Evolutionary conservation across 208 protist species (phyloP).

Genomic region (Herpetomonas samuelpessoai): DNA sequence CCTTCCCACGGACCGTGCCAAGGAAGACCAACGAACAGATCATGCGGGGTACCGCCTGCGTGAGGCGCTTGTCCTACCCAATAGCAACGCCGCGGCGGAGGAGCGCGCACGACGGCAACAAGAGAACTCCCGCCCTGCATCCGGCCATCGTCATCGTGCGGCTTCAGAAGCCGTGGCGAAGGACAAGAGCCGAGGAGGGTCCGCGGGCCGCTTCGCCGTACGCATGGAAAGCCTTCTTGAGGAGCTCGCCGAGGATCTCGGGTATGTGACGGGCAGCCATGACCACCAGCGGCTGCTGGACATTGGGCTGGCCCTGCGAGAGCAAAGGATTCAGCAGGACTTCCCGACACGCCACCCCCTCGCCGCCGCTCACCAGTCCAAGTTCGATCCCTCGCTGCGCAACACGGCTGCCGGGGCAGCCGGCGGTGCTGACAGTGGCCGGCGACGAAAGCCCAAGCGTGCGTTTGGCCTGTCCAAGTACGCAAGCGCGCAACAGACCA

Average conservation of each 20-base stretch:
- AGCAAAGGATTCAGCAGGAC: constrained; percentile 15
- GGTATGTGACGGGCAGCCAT: not conserved
- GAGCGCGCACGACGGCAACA: not conserved
- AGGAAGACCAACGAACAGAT: no score
- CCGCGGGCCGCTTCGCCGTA: constrained; percentile 1
- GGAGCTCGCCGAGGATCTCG: constrained; percentile 5
- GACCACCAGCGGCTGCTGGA: constrained; percentile 12
- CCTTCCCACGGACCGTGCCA: no score
- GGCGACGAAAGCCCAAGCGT: no score
- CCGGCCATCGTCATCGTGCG: no score
- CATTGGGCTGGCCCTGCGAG: constrained; percentile 8
- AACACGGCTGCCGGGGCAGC: not conserved
- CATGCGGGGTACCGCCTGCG: no score
- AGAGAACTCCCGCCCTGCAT: not conserved
- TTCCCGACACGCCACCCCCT: constrained; percentile 9
- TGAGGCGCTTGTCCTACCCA: not conserved
- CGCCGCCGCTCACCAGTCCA: not conserved
- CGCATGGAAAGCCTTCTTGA: not conserved
- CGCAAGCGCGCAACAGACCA: no score
- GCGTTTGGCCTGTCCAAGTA: no score
- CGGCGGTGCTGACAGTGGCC: no score
- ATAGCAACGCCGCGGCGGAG: not conserved
- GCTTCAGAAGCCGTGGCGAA: no score
- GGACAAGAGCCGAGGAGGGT: no score
- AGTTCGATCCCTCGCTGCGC: constrained; percentile 4